Conservation (phyloP, 441 rosid species). For the Erodium moschatum region DNA sequence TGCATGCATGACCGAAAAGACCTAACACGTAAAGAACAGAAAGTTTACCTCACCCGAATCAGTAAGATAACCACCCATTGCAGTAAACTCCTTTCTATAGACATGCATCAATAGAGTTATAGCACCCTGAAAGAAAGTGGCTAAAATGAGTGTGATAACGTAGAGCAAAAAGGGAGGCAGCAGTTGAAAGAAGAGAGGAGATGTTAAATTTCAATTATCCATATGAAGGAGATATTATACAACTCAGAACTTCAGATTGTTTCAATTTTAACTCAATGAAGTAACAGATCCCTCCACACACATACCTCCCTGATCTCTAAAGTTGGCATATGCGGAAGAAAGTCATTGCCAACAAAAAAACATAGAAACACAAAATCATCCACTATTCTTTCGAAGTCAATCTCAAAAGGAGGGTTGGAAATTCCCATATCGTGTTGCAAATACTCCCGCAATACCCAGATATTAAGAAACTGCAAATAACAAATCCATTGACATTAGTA, state of each 20-base stretch:
- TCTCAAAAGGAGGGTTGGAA: conserved; percentile 62
- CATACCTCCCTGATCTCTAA: conserved; percentile 93
- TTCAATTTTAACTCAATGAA: neutral
- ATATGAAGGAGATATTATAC: neutral
- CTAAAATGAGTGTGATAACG: conserved; percentile 5
- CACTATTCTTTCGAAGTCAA: conserved; percentile 76
- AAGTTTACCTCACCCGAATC: conserved; percentile 93
- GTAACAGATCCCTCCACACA: conserved; percentile 5
- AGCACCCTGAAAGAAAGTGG: conserved; percentile 61
- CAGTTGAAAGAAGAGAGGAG: neutral
- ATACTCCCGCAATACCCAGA: conserved; percentile 93
- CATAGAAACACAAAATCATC: conserved; percentile 95
- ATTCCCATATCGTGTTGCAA: conserved; percentile 77
- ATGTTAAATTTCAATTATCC: neutral
- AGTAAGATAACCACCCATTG: conserved; percentile 95
- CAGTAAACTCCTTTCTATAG: conserved; percentile 75
- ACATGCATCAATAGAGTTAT: conserved; percentile 82
- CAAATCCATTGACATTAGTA: neutral
- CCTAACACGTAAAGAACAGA: conserved; percentile 3
- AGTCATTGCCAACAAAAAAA: conserved; percentile 98
- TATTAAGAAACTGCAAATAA: conserved; percentile 64
- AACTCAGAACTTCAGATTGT: neutral
- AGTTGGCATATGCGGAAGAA: conserved; percentile 97
- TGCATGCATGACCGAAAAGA: conserved; percentile 5
- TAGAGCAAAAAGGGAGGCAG: conserved; percentile 4